phyloP scores from a whole-genome alignment of 1,284 basidiomycete species.

The Pseudozyma hubeiensis region DNA sequence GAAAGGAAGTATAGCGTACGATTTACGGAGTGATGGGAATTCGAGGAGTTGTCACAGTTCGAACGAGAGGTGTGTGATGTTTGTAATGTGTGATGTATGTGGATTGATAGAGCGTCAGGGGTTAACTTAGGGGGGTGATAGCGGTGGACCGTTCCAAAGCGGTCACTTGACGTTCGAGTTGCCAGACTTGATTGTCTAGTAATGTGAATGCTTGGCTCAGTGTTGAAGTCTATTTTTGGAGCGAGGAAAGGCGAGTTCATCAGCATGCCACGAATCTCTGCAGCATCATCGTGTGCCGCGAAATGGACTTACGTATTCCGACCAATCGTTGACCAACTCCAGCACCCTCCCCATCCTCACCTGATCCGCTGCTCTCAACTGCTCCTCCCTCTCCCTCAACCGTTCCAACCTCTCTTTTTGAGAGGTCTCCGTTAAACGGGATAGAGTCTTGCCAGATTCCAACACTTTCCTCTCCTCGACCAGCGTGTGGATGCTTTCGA shows the following conservation, averaged over 20 bases:
- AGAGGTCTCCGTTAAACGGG: not conserved
- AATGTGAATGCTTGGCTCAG: constrained; percentile 14
- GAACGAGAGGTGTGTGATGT: no score
- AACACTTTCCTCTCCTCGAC: constrained; percentile 4
- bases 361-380: not conserved
- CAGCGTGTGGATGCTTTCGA: constrained; percentile 1
- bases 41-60: no score
- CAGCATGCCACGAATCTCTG: no score
- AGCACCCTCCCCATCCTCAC: not conserved
- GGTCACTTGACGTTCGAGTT: constrained; percentile 6
- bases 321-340: constrained; percentile 2
- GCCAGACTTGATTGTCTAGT: constrained; percentile 8
- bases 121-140: not conserved
- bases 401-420: not conserved
- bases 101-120: not conserved
- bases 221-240: constrained; percentile 6
- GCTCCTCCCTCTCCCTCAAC: not conserved
- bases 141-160: not conserved
- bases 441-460: not conserved
- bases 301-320: constrained; percentile 13
- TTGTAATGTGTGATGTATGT: no score
- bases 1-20: not conserved
- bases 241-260: not conserved
- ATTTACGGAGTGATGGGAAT: no score
- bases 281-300: not conserved